Base-by-base conservation (phyloP, 768 basidiomycete genomes). In the Leccinum ochraceum region DNA sequence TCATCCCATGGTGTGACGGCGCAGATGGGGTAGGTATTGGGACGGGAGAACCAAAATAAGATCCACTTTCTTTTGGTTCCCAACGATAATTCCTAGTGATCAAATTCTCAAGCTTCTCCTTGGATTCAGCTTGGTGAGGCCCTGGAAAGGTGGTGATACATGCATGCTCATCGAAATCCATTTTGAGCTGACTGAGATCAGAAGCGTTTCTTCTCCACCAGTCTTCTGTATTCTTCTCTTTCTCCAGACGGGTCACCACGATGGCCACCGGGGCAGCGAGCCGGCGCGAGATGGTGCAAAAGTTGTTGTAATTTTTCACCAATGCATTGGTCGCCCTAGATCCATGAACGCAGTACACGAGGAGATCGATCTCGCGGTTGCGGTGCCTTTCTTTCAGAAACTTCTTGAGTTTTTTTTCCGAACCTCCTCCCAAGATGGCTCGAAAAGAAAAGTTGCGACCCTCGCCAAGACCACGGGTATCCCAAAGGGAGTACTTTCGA, bases 401-500 rank as follows among this genome's bases (percentile, higher is more conserved):
- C 22, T 57, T 62, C 52, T 66, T 66, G 24, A 74, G 54, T 4
- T 63, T 58, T 53, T 54, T 61, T 46, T 65, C 63, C 2, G 74
- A 60, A 24, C 46, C 22, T 2, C 20, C 24, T 16, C 53, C 13
- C 16, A 63, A 61, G 11, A 70, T 4, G 22, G 9, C 16, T 36
- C 3, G 60, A 34, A 61, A 34, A 58, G 70, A 56, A 57, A 73
- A 56, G 10, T 13, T 53, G 20, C 54, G 53, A 17, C 39, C 76
- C 59, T 72, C 77, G 46, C 75, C 67, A 22, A 79, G 73, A 22
- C 79, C 78, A 4, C 70, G 71, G 8, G 77, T 79, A 48, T 80
- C 78, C 70, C 77, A 73, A 0, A 79, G 39, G 0, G n/a, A 53
- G 28, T 60, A 68, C 44, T 10, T 24, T n/a, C 6, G 30, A 10